Evolutionary conservation across 148 eudicot genomes (phyloP), one percentile per base, ranked within the genome.

Genomic region (Euryodendron excelsum): DNA sequence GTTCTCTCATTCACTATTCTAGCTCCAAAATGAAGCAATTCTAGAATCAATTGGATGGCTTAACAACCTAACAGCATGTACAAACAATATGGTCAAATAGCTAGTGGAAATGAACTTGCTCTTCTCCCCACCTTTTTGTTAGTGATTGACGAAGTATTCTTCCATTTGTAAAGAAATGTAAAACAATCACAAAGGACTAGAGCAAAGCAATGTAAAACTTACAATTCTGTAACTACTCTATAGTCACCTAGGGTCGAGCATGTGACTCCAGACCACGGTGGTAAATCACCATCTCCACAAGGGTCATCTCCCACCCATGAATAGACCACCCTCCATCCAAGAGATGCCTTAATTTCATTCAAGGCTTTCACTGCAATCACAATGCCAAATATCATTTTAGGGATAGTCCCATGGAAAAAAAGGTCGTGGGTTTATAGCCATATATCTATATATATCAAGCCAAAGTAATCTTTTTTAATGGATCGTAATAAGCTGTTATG

Each of bases 281-380:
- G 94, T 83, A 93, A 84, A 83, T 88, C 98, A 58, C 92, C 98
- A 81, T 96, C 99, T 83, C 99, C 99, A 81, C 99, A 96, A 75
- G 98, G 99, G 86, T 96, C 99, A 78, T 96, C 99, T 70, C 98
- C 99, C 52, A 96, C 97, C 99, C 99, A 96, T 0, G 97, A 91
- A 82, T 96, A 96, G 37, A 96, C 99, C 77, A 96, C 99, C 82
- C 99, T 90, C 99, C 99, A 96, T 72, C 99, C 97, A 71, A 96
- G 91, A n/a, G 98, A 96, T 41, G 99, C 90, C 84, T 93, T 96
- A 48, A 93, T 96, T 87, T 96, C 99, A 85, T 96, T 96, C 82
- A 91, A 79, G 45, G 97, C 98, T 90, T 93, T 92, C 80, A 90
- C 98, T 92, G 82, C 72, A 79, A 73, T n/a, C 10, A 25, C 5